Percentiles rank a stretch among this genome's conserved stretches.
These are phyloP conservation scores for Paramyrothecium sp. DNA, from an alignment of 2,329 filamentous ascomycete genomes.

Conservation along the genomic window DNA sequence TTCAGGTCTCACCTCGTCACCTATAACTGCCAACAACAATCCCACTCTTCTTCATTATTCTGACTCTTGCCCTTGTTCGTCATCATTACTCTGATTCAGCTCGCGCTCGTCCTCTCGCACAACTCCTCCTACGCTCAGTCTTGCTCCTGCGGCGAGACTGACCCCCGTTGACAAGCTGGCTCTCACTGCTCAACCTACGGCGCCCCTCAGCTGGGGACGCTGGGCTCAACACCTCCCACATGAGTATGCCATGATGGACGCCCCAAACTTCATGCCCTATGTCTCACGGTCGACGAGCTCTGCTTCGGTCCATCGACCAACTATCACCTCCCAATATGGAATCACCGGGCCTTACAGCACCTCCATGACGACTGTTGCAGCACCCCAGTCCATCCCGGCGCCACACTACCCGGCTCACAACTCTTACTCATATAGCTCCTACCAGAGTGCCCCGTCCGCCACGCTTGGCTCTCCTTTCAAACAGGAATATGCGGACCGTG, in stretches of 20 bases:
- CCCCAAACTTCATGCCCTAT: conserved; percentile 46
- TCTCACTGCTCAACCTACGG: conserved; percentile 43
- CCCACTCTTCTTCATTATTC: not conserved
- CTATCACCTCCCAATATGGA: conserved; percentile 46
- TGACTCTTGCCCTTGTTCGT: not conserved
- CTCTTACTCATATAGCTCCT: conserved; percentile 43
- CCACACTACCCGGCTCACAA: conserved; percentile 41
- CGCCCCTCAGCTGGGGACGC: conserved; percentile 50
- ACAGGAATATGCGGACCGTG: conserved; percentile 23
- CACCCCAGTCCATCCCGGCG: conserved; percentile 30
- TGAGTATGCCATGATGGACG: conserved; percentile 49
- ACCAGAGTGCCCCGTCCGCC: conserved; percentile 34
- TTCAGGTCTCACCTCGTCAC: conserved; percentile 9
- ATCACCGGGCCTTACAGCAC: conserved; percentile 42
- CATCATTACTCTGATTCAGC: not conserved
- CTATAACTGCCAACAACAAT: conserved; percentile 2
- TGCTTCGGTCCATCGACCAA: conserved; percentile 39
- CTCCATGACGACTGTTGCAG: conserved; percentile 38
- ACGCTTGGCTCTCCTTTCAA: conserved; percentile 31
- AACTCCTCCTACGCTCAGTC: conserved; percentile 13
- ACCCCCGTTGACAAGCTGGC: conserved; percentile 35
- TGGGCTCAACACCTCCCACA: conserved; percentile 49
- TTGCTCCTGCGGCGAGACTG: conserved; percentile 21
- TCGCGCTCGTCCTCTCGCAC: conserved; percentile 6
- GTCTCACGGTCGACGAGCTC: conserved; percentile 39